A percentile compares a stretch with the other conserved stretches of the same genome.
Evolutionary conservation across 202 grass and related monocot genomes (phyloP).

Genomic region (Setaria italica): DNA sequence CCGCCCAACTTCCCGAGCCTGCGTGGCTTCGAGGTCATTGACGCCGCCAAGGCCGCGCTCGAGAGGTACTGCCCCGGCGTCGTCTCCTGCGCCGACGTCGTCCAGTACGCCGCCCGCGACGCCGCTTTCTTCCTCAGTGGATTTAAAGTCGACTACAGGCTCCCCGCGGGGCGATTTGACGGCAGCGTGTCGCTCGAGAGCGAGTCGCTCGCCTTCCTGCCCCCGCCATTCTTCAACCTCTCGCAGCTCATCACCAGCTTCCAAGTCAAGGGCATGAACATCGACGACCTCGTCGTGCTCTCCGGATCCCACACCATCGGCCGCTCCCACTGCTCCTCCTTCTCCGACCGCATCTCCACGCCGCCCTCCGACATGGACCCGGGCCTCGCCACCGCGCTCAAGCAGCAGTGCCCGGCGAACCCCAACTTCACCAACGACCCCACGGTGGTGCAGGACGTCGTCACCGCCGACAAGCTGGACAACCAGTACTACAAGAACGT

Average conservation of each 20-base stretch:
- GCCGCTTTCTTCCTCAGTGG: constrained; percentile 49
- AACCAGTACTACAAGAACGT: constrained; percentile 52
- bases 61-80: constrained; percentile 45
- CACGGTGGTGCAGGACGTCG: constrained; percentile 32
- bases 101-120: constrained; percentile 69
- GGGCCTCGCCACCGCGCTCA: constrained; percentile 8
- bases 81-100: constrained; percentile 69
- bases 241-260: constrained; percentile 40
- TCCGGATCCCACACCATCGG: constrained; percentile 60
- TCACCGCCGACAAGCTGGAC: constrained; percentile 41
- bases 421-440: constrained; percentile 9
- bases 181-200: constrained; percentile 47
- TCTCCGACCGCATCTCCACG: constrained; percentile 15
- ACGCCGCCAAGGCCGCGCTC: constrained; percentile 51
- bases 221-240: constrained; percentile 32
- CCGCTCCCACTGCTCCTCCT: constrained; percentile 26
- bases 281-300: constrained; percentile 49
- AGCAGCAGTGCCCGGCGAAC: constrained; percentile 6
- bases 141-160: not conserved
- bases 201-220: constrained; percentile 51
- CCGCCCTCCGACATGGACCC: not conserved
- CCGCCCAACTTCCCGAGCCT: constrained; percentile 56
- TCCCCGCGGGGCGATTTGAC: constrained; percentile 55
- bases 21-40: constrained; percentile 70
- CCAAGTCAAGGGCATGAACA: constrained; percentile 13